Evolutionary conservation across 2,329 filamentous ascomycete species (phyloP), one percentile per base, ranked within the genome.

Genomic region (Cryphonectria japonica): DNA sequence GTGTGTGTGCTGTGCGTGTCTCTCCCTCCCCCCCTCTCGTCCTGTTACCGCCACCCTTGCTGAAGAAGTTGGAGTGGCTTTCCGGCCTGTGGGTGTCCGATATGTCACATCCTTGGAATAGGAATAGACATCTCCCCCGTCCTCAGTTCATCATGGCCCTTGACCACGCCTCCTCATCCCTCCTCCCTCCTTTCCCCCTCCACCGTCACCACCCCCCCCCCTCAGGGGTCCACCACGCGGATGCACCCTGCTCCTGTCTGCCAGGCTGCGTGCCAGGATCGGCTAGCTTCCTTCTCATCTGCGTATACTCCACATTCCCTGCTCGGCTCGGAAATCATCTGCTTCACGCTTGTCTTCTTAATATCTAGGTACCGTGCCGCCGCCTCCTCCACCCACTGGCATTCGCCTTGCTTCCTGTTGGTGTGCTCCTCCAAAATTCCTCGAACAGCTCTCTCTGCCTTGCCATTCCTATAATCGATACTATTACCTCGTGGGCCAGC

Each of bases 281-380:
- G 66, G 71, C 66, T 72, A 69, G 71, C 71, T 71, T 70, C 66
- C 71, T 70, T 71, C 66, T 72, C 69, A 69, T 72, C 68, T 72
- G 54, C 62, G 50, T 63, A 67, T 71, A 71, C 71, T 71, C 71
- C 71, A 73, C 71, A 69, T 66, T 71, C 57, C 69, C 62, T 67
- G 59, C n/a, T 71, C 69, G 69, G 54, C 59, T 63, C 69, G 54
- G 67, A 50, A 67, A 68, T 69, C 69, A 71, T 41, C 69, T 69
- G 63, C 69, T 67, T 61, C 59, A 62, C 32, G 66, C 57, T 62
- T 62, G 57, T 37, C 59, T 72, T 62, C 71, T 66, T 68, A 66
- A 72, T 72, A 72, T 71, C 68, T 72, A 65, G 19, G 41, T 65
- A 69, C 71, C 66, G 66, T 66, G 59, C 69, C 66, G 43, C 65